Evolutionary conservation across 176 grass and related monocot genomes (phyloP).

Genomic region (Chrysopogon serrulatus): DNA sequence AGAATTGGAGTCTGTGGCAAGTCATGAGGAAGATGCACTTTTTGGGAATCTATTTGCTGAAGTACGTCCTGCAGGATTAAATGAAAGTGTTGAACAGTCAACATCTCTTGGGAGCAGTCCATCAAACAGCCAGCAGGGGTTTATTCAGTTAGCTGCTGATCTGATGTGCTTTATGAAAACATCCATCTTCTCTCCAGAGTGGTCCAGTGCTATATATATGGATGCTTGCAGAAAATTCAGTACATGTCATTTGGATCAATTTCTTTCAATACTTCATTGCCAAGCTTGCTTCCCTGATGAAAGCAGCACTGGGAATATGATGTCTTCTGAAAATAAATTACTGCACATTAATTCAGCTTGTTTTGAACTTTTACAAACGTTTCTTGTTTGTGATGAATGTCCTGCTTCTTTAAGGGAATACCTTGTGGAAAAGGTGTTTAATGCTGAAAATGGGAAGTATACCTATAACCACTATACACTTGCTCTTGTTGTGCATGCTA

Average conservation of each 20-base stretch:
- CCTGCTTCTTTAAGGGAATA: constrained; percentile 60
- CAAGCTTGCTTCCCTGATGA: constrained; percentile 48
- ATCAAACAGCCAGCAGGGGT: constrained; percentile 43
- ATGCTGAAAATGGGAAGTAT: constrained; percentile 68
- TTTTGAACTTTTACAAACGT: constrained; percentile 67
- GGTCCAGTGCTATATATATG: constrained; percentile 52
- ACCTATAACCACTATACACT: constrained; percentile 74
- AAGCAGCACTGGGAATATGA: constrained; percentile 39
- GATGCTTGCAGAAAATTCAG: constrained; percentile 70
- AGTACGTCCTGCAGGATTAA: constrained; percentile 50
- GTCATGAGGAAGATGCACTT: constrained; percentile 93
- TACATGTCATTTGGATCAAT: constrained; percentile 58
- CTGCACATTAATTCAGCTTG: constrained; percentile 55
- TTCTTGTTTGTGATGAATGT: constrained; percentile 60
- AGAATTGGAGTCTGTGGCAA: constrained; percentile 66
- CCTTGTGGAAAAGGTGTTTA: constrained; percentile 78
- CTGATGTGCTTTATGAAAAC: constrained; percentile 77
- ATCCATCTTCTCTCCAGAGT: constrained; percentile 69
- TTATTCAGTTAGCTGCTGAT: constrained; percentile 73
- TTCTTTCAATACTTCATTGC: constrained; percentile 73
- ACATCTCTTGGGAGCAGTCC: constrained; percentile 29
- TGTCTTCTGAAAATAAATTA: constrained; percentile 24
- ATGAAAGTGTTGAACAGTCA: constrained; percentile 66
- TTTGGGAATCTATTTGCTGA: constrained; percentile 96
- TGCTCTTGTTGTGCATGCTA: constrained; percentile 66